Evolutionary conservation across 306 rosid species (phyloP).

Genomic region (Glycine soja): DNA sequence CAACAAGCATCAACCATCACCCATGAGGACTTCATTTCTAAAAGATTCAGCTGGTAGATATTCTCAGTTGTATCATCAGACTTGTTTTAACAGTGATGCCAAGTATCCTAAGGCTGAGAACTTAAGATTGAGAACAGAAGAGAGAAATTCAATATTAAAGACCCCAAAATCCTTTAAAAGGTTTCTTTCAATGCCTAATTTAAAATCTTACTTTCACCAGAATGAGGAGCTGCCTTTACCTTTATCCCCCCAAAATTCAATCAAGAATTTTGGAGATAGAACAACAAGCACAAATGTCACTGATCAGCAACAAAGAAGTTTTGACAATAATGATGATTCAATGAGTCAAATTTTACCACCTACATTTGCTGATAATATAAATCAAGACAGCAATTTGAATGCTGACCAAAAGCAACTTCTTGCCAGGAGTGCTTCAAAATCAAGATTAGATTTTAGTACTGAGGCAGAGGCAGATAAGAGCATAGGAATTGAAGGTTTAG

Average conservation of each 20-base stretch:
- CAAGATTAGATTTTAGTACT: constrained; percentile 42
- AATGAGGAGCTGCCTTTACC: constrained; percentile 50
- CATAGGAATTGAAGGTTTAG: constrained; percentile 46
- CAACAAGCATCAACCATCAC: constrained; percentile 38
- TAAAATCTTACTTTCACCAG: constrained; percentile 53
- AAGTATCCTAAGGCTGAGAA: constrained; percentile 50
- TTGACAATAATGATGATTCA: constrained; percentile 36
- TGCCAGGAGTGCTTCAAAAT: constrained; percentile 35
- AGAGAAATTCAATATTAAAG: constrained; percentile 39
- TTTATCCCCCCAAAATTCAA: constrained; percentile 46
- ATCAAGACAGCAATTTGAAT: constrained; percentile 44
- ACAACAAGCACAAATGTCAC: constrained; percentile 14
- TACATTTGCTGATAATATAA: constrained; percentile 13
- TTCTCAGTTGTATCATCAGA: constrained; percentile 62
- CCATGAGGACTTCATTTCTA: constrained; percentile 67
- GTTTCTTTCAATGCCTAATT: constrained; percentile 70
- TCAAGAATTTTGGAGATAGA: constrained; percentile 35
- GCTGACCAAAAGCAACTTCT: constrained; percentile 37
- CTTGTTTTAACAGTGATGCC: constrained; percentile 54
- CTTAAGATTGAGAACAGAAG: constrained; percentile 49
- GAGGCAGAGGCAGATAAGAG: constrained; percentile 40
- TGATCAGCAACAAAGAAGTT: constrained; percentile 38
- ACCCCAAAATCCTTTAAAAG: constrained; percentile 60
- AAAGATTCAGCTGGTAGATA: constrained; percentile 62
- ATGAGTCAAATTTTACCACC: constrained; percentile 33